A percentile compares a stretch with the other conserved stretches of the same genome.
Conservation (phyloP, 768 basidiomycete species). For the Podaxis sp. region DNA sequence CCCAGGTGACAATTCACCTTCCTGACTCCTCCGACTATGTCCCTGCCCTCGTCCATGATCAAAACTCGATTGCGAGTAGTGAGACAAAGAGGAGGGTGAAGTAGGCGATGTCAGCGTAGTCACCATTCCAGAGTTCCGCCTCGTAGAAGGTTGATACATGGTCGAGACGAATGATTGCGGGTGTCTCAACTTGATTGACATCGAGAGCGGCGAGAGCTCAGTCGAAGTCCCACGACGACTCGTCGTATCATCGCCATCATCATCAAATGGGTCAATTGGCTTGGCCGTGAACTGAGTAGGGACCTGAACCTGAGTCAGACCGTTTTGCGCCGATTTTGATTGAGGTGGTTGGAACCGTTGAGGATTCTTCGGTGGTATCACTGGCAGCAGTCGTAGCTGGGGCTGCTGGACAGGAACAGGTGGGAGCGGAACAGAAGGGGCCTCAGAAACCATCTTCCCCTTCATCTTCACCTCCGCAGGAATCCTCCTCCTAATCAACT, state of each 20-base stretch:
- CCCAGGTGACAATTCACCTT: not conserved
- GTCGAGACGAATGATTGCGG: slow-evolving; percentile 11
- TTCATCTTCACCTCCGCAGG: slow-evolving; percentile 17
- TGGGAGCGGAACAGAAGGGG: not conserved
- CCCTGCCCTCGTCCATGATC: not conserved
- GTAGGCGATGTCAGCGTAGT: not conserved
- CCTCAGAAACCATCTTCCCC: not conserved
- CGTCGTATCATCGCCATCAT: slow-evolving; percentile 6
- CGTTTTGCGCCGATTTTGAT: not conserved
- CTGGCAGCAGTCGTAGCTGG: not conserved
- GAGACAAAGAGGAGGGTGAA: not conserved
- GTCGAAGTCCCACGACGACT: not conserved
- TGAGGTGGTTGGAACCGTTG: not conserved
- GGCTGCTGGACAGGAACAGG: not conserved
- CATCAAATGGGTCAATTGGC: slow-evolving; percentile 8
- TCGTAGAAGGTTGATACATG: not conserved
- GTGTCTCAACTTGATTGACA: slow-evolving; percentile 13
- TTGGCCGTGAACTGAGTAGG: not conserved
- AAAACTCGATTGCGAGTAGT: not conserved
- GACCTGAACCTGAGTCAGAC: not conserved
- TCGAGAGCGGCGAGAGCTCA: slow-evolving; percentile 8
- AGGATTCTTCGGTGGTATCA: not conserved
- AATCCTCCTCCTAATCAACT: slow-evolving; percentile 18
- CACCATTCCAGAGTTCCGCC: not conserved
- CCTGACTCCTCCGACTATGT: not conserved